These are phyloP conservation scores for Tuber calosporum DNA, from an alignment of 495 filamentous ascomycete species.

Conservation along the genomic window DNA sequence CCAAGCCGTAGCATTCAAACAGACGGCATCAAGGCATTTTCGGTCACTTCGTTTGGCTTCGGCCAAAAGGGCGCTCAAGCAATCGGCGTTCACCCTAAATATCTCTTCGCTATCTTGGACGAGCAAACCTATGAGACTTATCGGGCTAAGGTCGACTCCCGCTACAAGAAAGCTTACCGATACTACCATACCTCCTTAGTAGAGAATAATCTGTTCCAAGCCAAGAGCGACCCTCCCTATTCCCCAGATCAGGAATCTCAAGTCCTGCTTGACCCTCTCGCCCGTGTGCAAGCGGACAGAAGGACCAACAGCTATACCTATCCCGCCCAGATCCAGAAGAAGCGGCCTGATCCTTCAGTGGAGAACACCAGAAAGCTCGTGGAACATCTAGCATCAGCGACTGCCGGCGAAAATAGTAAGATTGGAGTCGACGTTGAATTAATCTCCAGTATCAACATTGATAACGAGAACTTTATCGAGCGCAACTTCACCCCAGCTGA, in stretches of 20 bases:
- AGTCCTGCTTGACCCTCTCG: slow-evolving; percentile 91
- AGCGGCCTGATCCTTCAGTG: slow-evolving; percentile 48
- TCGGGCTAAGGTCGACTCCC: slow-evolving; percentile 74
- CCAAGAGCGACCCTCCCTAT: slow-evolving; percentile 86
- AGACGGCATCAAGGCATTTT: slow-evolving; percentile 96
- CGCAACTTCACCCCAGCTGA: slow-evolving; percentile 86
- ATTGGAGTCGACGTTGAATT: slow-evolving; percentile 89
- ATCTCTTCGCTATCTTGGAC: slow-evolving; percentile 91
- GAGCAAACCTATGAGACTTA: slow-evolving; percentile 73
- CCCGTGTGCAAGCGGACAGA: slow-evolving; percentile 75
- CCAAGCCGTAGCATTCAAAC: slow-evolving; percentile 93
- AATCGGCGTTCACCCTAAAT: slow-evolving; percentile 92
- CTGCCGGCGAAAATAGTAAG: slow-evolving; percentile 64
- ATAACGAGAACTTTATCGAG: slow-evolving; percentile 88
- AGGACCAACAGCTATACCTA: slow-evolving; percentile 72
- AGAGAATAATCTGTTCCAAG: slow-evolving; percentile 93
- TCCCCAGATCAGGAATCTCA: slow-evolving; percentile 73
- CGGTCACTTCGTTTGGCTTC: slow-evolving; percentile 97
- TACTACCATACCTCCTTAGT: slow-evolving; percentile 97
- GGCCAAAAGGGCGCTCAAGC: slow-evolving; percentile 97
- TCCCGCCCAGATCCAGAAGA: slow-evolving; percentile 56
- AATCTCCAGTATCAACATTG: slow-evolving; percentile 74
- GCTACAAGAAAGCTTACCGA: slow-evolving; percentile 96
- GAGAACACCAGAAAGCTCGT: slow-evolving; percentile 68
- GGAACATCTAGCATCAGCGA: slow-evolving; percentile 66